Base-by-base conservation (phyloP, 495 filamentous ascomycete species). In the Xylaria bambusicola region DNA sequence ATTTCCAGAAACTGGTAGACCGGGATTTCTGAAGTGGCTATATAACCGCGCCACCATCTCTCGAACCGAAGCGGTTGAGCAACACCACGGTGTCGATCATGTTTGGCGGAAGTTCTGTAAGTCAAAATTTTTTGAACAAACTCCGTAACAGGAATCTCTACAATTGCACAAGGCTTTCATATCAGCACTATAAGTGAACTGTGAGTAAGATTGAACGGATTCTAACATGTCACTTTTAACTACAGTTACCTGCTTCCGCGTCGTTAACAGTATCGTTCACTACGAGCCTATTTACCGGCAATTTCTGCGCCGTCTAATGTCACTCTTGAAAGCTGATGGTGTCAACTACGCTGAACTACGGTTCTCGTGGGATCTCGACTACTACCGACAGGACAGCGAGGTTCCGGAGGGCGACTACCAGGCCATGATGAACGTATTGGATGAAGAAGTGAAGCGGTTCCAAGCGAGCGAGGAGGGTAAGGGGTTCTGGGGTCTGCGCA, bases 261-360 rank as follows among this genome's bases (percentile, higher is more conserved):
- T 92, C 2, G 76, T 96, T 27, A 80, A 82, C 24, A 86, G 84
- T 6, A 81, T 97, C 24, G 73, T 96, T 17, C 88, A 84, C 74
- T 96, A 97, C 72, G 94, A 98, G 71, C 93, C 94, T 0, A 91
- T 98, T 53, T 93, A 91, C 75, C 86, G 91, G 23, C 76, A 77
- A 24, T 93, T 89, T 64, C 72, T 97, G 60, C 80, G 77, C 13
- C 79, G 82, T 2, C 74, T 97, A 62, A 81, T 94, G 62, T 73
- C 75, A 13, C 76, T 88, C 21, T 71, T 97, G 6, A 74, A 84
- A 7, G 84, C 82, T 2, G 93, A 98, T 71, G 89, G 91, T 1
- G 80, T 97, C 23, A 81, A 78, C 62, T 97, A 92, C 80, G 86
- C 88, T 4, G 93, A 98, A 65, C 59, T 90, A 17, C 72, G 84